phyloP scores from a whole-genome alignment of 176 grass and related monocot species.

The Carex cristatella region DNA sequence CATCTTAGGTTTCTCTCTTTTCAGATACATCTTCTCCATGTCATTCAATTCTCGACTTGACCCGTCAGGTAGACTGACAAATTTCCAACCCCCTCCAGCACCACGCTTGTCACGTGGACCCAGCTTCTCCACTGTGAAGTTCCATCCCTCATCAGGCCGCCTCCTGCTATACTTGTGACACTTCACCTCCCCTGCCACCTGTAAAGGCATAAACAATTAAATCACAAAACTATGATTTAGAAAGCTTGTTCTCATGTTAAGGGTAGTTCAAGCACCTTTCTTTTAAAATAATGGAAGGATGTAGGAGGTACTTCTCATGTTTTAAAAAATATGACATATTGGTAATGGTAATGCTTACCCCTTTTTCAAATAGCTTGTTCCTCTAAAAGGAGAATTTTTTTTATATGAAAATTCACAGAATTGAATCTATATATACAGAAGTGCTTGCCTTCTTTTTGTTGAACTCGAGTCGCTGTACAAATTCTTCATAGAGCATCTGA shows the following conservation, averaged over 20 bases:
- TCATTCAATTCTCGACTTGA: slow-evolving; percentile 71
- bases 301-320: neutral
- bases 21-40: slow-evolving; percentile 90
- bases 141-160: slow-evolving; percentile 70
- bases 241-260: neutral
- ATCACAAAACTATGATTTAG: neutral
- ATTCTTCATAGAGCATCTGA: slow-evolving; percentile 89
- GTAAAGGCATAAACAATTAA: neutral
- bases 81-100: slow-evolving; percentile 66
- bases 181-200: slow-evolving; percentile 88
- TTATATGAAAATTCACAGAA: neutral
- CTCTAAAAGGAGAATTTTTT: neutral
- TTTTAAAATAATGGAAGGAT: neutral
- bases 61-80: slow-evolving; percentile 80
- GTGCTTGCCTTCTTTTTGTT: slow-evolving; percentile 89
- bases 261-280: neutral
- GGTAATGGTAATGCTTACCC: neutral
- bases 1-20: slow-evolving; percentile 79
- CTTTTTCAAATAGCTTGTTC: neutral
- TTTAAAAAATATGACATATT: neutral
- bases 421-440: neutral
- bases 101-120: slow-evolving; percentile 58
- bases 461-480: slow-evolving; percentile 79
- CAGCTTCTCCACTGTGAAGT: slow-evolving; percentile 81
- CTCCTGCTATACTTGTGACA: slow-evolving; percentile 90